Conservation (phyloP, 495 filamentous ascomycete species). For the Neurospora tetraspora region DNA sequence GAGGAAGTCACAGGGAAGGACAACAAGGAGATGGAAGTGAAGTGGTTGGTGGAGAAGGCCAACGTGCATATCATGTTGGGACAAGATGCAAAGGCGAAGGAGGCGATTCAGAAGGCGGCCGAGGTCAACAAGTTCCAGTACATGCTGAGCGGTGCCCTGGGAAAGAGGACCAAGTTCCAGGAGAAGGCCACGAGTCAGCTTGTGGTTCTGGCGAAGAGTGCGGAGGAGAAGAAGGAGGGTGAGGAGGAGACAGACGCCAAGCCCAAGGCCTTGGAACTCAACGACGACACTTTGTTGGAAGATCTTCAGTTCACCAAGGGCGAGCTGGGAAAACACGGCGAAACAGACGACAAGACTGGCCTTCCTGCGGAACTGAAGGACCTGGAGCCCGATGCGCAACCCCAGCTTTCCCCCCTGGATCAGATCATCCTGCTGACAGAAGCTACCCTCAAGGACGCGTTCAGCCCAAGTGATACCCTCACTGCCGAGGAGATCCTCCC, state of each 20-base stretch:
- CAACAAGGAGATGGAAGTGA: constrained; percentile 37
- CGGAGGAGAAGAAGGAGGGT: constrained; percentile 11
- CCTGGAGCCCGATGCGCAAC: constrained; percentile 70
- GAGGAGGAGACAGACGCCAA: constrained; percentile 11
- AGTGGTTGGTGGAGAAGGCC: constrained; percentile 71
- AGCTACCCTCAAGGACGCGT: constrained; percentile 82
- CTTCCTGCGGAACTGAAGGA: constrained; percentile 50
- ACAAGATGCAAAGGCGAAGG: constrained; percentile 62
- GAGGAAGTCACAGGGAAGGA: constrained; percentile 29
- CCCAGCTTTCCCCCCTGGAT: constrained; percentile 72
- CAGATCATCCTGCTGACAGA: constrained; percentile 72
- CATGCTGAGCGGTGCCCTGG: constrained; percentile 73
- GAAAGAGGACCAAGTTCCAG: constrained; percentile 90
- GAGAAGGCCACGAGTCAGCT: constrained; percentile 82
- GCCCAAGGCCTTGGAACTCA: constrained; percentile 62
- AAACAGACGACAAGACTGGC: constrained; percentile 31
- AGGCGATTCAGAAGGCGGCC: constrained; percentile 58
- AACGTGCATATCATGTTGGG: constrained; percentile 80
- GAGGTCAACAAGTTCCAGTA: constrained; percentile 61
- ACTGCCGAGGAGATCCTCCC: constrained; percentile 89
- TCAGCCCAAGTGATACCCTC: constrained; percentile 68
- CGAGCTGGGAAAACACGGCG: constrained; percentile 23
- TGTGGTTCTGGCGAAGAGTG: constrained; percentile 80
- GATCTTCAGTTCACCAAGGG: constrained; percentile 63
- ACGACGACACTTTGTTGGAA: constrained; percentile 91